phyloP scores from a whole-genome alignment of 2,329 filamentous ascomycete species.

The Fusarium staphyleae region DNA sequence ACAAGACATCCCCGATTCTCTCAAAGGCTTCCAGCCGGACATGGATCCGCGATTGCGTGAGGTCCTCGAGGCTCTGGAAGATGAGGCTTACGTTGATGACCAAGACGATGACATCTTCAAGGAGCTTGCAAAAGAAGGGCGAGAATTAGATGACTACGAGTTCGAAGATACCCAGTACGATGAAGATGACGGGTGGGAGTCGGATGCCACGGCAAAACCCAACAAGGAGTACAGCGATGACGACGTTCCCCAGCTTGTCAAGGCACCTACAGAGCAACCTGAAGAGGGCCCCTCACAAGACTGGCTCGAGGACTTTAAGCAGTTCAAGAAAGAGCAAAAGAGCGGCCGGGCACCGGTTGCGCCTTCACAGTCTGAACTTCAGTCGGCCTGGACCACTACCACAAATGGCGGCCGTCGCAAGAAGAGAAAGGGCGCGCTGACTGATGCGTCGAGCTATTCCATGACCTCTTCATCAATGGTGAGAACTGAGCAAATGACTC shows the following conservation, averaged over 20 bases:
- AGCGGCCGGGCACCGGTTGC: slow-evolving; percentile 51
- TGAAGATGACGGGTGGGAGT: slow-evolving; percentile 89
- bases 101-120: slow-evolving; percentile 89
- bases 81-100: slow-evolving; percentile 91
- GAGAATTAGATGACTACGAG: slow-evolving; percentile 79
- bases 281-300: slow-evolving; percentile 74
- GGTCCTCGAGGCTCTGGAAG: slow-evolving; percentile 90
- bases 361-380: slow-evolving; percentile 65
- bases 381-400: slow-evolving; percentile 77
- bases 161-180: slow-evolving; percentile 74
- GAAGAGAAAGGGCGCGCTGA: slow-evolving; percentile 94
- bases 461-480: slow-evolving; percentile 91
- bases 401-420: slow-evolving; percentile 83
- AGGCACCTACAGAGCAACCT: slow-evolving; percentile 53
- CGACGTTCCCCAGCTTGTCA: slow-evolving; percentile 57
- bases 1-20: slow-evolving; percentile 88
- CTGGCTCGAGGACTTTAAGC: slow-evolving; percentile 92
- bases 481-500: slow-evolving; percentile 83
- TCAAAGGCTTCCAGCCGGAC: slow-evolving; percentile 94
- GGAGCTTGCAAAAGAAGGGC: slow-evolving; percentile 70
- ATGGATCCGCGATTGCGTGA: slow-evolving; percentile 95
- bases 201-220: slow-evolving; percentile 89
- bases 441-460: slow-evolving; percentile 84
- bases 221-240: slow-evolving; percentile 61
- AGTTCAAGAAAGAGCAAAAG: slow-evolving; percentile 87